Evolutionary conservation across 2,329 filamentous ascomycete species (phyloP).

Genomic region (Xylaria sp.): DNA sequence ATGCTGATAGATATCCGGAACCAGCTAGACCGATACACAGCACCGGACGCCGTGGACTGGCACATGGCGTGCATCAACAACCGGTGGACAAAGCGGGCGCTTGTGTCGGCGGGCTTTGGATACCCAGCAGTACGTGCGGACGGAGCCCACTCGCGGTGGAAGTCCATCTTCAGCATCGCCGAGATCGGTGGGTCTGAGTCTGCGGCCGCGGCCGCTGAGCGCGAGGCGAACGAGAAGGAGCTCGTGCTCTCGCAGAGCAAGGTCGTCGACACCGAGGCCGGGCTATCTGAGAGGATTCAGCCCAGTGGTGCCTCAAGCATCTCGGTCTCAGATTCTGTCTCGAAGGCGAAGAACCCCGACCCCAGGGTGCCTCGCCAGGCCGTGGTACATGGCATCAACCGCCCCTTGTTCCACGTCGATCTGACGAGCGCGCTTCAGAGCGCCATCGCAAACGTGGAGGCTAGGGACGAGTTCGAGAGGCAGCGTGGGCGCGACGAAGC

Average conservation of each 20-base stretch:
- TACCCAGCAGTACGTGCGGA: constrained; percentile 71
- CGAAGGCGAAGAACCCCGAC: constrained; percentile 50
- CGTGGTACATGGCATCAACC: constrained; percentile 85
- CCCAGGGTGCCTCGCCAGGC: constrained; percentile 64
- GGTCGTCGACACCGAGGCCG: constrained; percentile 35
- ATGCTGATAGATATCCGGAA: constrained; percentile 94
- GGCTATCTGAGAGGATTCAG: constrained; percentile 45
- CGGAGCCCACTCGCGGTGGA: constrained; percentile 76
- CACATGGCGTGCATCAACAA: constrained; percentile 95
- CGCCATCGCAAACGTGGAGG: constrained; percentile 82
- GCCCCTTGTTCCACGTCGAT: constrained; percentile 94
- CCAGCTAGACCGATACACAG: constrained; percentile 86
- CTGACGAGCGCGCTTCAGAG: constrained; percentile 89
- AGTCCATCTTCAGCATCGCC: constrained; percentile 93
- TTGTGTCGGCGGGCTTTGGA: constrained; percentile 89
- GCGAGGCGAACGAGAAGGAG: constrained; percentile 67
- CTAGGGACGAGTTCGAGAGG: constrained; percentile 54
- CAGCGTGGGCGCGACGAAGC: constrained; percentile 43
- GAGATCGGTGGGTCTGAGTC: constrained; percentile 80
- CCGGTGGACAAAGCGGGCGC: constrained; percentile 91
- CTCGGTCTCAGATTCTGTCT: constrained; percentile 40
- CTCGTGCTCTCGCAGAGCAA: constrained; percentile 35
- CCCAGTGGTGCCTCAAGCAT: constrained; percentile 44
- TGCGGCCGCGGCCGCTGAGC: constrained; percentile 75
- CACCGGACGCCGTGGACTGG: constrained; percentile 89